phyloP scores from a whole-genome alignment of 495 filamentous ascomycete genomes.

The Talaromyces liani region DNA sequence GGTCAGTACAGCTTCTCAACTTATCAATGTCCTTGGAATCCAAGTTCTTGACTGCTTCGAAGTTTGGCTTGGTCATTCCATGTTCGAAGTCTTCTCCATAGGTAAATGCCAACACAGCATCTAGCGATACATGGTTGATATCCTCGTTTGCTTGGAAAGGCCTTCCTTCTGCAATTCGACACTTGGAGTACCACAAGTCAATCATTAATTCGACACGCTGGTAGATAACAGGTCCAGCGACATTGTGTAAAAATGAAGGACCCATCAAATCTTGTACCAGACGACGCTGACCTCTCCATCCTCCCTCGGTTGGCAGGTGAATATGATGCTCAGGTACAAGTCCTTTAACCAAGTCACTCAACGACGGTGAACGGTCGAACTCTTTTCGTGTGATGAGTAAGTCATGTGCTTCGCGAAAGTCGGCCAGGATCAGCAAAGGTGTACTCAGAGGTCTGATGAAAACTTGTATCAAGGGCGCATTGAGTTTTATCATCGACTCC shows the following conservation, averaged over 20 bases:
- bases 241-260: slow-evolving; percentile 24
- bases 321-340: slow-evolving; percentile 26
- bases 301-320: slow-evolving; percentile 14
- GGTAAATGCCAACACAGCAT: slow-evolving; percentile 26
- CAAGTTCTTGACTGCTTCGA: slow-evolving; percentile 5
- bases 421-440: slow-evolving; percentile 31
- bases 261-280: slow-evolving; percentile 33
- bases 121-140: slow-evolving; percentile 23
- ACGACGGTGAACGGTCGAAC: slow-evolving; percentile 26
- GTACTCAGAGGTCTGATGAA: slow-evolving; percentile 26
- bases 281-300: slow-evolving; percentile 24
- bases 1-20: slow-evolving; percentile 7
- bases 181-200: slow-evolving; percentile 28
- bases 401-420: slow-evolving; percentile 32
- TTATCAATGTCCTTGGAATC: slow-evolving; percentile 7
- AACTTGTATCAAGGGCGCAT: slow-evolving; percentile 30
- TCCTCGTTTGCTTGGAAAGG: slow-evolving; percentile 29
- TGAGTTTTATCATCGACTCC: slow-evolving; percentile 14
- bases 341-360: slow-evolving; percentile 17
- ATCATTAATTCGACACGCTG: slow-evolving; percentile 18
- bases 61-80: background rate
- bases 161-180: slow-evolving; percentile 17
- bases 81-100: background rate
- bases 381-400: slow-evolving; percentile 31
- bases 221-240: slow-evolving; percentile 25